These are phyloP conservation scores for Fusarium kyushuense DNA, from an alignment of 2,329 filamentous ascomycete genomes.

Conservation along the genomic window DNA sequence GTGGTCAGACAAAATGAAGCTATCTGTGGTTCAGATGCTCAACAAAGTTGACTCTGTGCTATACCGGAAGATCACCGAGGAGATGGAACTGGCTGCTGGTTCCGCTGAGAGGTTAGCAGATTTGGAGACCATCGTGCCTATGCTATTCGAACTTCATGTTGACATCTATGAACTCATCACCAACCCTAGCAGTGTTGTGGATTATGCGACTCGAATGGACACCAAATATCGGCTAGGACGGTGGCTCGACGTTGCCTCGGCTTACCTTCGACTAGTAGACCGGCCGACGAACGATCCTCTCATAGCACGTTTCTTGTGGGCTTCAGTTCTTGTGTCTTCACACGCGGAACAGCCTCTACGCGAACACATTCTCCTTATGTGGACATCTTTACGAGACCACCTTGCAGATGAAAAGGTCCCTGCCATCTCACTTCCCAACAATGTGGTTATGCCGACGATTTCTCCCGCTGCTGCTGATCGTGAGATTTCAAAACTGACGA, in stretches of 20 bases:
- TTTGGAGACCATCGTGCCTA: slow-evolving; percentile 63
- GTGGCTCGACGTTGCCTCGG: slow-evolving; percentile 65
- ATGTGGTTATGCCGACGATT: slow-evolving; percentile 87
- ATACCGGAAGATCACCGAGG: slow-evolving; percentile 59
- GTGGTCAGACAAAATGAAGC: slow-evolving; percentile 71
- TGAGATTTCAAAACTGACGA: slow-evolving; percentile 91
- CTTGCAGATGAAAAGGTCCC: slow-evolving; percentile 57
- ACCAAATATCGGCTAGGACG: slow-evolving; percentile 63
- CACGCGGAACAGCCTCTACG: slow-evolving; percentile 64
- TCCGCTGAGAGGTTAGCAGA: slow-evolving; percentile 47
- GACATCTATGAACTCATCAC: slow-evolving; percentile 71
- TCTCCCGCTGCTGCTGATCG: slow-evolving; percentile 86
- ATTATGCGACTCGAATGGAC: slow-evolving; percentile 61
- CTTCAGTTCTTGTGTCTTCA: slow-evolving; percentile 65
- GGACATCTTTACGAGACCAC: slow-evolving; percentile 68
- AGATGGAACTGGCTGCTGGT: slow-evolving; percentile 52
- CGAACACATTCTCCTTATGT: slow-evolving; percentile 69
- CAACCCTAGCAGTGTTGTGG: slow-evolving; percentile 67
- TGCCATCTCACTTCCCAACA: slow-evolving; percentile 79
- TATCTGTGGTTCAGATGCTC: slow-evolving; percentile 67
- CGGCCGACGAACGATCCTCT: slow-evolving; percentile 55
- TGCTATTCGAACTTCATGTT: slow-evolving; percentile 71
- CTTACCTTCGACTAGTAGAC: slow-evolving; percentile 56
- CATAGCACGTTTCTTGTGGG: slow-evolving; percentile 68
- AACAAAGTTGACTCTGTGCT: slow-evolving; percentile 66